A percentile compares a stretch with the other conserved stretches of the same genome.
Conservation (phyloP, 2,329 filamentous ascomycete species). For the Calcarisporium arbuscula region DNA sequence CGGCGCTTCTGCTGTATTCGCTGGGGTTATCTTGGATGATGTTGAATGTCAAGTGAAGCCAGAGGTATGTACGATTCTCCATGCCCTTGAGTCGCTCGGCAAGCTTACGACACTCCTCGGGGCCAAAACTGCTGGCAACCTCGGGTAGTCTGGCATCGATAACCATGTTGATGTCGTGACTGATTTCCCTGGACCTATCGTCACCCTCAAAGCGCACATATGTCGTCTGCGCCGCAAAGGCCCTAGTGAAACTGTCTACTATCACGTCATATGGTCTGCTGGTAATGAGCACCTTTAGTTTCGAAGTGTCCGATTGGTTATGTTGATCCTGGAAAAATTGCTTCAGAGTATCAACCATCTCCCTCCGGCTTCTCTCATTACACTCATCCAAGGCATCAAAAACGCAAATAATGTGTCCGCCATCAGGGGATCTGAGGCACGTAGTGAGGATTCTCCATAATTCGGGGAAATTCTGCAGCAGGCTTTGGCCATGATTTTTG, state of each 20-base stretch:
- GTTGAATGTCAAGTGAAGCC: conserved; percentile 27
- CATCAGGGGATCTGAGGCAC: conserved; percentile 3
- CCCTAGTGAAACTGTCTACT: conserved; percentile 10
- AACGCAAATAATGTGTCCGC: conserved; percentile 20
- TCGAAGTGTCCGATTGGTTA: conserved; percentile 1
- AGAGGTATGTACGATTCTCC: conserved; percentile 31
- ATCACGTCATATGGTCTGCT: conserved; percentile 23
- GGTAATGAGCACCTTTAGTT: conserved; percentile 26
- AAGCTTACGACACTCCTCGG: conserved; percentile 13
- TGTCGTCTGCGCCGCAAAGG: conserved; percentile 1
- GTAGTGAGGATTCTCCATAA: conserved; percentile 7
- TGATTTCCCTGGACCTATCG: conserved; percentile 19
- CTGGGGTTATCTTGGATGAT: conserved; percentile 17
- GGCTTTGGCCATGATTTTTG: conserved; percentile 1
- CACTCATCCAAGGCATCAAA: conserved; percentile 28
- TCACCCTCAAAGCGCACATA: conserved; percentile 20
- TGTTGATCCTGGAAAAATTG: conserved; percentile 6
- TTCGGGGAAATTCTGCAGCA: conserved; percentile 4
- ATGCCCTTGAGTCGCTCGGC: conserved; percentile 19
- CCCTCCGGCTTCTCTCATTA: conserved; percentile 5
- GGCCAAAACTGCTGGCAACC: conserved; percentile 11
- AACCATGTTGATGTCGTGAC: conserved; percentile 23
- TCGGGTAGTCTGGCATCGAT: conserved; percentile 17
- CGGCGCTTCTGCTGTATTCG: conserved; percentile 7
- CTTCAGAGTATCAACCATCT: conserved; percentile 12